Percentiles rank a stretch among this genome's conserved stretches.
phyloP scores from a whole-genome alignment of 805 yeast species.

The Wickerhamiella siamensis region DNA sequence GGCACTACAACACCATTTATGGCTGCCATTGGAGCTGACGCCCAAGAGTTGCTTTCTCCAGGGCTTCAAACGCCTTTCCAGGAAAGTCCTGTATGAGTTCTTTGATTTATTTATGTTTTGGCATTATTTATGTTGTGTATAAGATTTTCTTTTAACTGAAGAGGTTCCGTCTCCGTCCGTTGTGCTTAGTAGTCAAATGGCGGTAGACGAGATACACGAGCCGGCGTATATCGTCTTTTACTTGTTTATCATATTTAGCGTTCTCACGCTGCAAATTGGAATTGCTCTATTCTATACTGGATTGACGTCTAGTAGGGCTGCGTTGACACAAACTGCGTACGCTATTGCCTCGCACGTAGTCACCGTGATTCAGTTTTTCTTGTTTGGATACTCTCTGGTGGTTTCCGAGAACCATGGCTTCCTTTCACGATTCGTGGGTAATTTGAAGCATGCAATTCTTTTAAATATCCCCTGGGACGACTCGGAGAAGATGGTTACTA shows the following conservation, averaged over 20 bases:
- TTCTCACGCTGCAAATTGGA: slow-evolving; percentile 14
- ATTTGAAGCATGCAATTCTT: slow-evolving; percentile 38
- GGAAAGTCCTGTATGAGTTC: not conserved
- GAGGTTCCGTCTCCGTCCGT: not conserved
- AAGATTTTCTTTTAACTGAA: not conserved
- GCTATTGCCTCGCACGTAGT: slow-evolving; percentile 46
- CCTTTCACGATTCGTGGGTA: slow-evolving; percentile 35
- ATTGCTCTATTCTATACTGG: slow-evolving; percentile 51
- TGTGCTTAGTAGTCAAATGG: not conserved
- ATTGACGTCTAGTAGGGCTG: slow-evolving; percentile 49
- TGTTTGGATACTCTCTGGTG: slow-evolving; percentile 53
- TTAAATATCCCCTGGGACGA: slow-evolving; percentile 24
- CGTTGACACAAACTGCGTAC: slow-evolving; percentile 50
- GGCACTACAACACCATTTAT: not conserved
- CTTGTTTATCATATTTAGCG: slow-evolving; percentile 9
- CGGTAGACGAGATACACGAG: slow-evolving; percentile 5
- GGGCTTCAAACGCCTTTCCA: not conserved
- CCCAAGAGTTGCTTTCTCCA: not conserved
- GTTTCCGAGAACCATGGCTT: slow-evolving; percentile 27
- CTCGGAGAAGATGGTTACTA: slow-evolving; percentile 25
- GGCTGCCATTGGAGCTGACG: not conserved
- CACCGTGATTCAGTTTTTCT: slow-evolving; percentile 53
- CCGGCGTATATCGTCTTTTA: slow-evolving; percentile 16
- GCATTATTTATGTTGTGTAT: too few relatives aligned
- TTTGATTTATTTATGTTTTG: too few relatives aligned